Evolutionary conservation across 2,329 filamentous ascomycete species (phyloP).

Genomic region (Lecanicillium sp.): DNA sequence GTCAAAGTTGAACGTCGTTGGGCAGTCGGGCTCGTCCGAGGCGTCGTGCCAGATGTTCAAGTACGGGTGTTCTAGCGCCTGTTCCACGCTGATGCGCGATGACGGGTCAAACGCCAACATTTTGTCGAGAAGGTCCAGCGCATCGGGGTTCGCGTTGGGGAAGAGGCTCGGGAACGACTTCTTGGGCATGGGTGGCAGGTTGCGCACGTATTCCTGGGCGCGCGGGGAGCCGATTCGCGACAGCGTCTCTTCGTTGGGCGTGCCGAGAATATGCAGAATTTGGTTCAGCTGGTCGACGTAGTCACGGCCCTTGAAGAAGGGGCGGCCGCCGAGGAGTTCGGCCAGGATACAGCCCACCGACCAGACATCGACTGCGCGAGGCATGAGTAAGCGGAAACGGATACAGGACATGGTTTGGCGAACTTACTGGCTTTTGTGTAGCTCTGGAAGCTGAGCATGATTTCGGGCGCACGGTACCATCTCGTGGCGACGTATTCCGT

Average conservation of each 20-base stretch:
- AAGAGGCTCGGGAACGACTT: slow-evolving; percentile 83
- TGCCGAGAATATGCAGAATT: slow-evolving; percentile 95
- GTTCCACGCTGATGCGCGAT: slow-evolving; percentile 86
- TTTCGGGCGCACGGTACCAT: slow-evolving; percentile 93
- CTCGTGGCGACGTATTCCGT: slow-evolving; percentile 97
- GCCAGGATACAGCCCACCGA: slow-evolving; percentile 97
- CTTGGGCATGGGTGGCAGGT: slow-evolving; percentile 91
- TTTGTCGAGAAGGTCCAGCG: slow-evolving; percentile 87
- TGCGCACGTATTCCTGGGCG: slow-evolving; percentile 96
- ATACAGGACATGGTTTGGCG: no score
- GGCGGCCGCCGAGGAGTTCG: slow-evolving; percentile 88
- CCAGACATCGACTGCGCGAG: slow-evolving; percentile 85
- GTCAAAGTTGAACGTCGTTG: slow-evolving; percentile 93
- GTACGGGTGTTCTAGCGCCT: slow-evolving; percentile 93
- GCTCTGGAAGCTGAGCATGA: slow-evolving; percentile 99
- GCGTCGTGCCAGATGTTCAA: slow-evolving; percentile 98
- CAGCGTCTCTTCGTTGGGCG: slow-evolving; percentile 90
- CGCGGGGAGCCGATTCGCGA: slow-evolving; percentile 89
- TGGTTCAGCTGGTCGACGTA: slow-evolving; percentile 99
- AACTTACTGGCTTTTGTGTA: slow-evolving; percentile 99
- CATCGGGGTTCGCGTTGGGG: slow-evolving; percentile 90
- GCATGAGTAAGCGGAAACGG: slow-evolving; percentile 10
- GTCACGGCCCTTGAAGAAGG: slow-evolving; percentile 98
- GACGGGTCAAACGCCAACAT: slow-evolving; percentile 98
- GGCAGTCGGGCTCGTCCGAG: slow-evolving; percentile 89